phyloP scores from a whole-genome alignment of 2,329 filamentous ascomycete species.

The Monosporascus sp. region DNA sequence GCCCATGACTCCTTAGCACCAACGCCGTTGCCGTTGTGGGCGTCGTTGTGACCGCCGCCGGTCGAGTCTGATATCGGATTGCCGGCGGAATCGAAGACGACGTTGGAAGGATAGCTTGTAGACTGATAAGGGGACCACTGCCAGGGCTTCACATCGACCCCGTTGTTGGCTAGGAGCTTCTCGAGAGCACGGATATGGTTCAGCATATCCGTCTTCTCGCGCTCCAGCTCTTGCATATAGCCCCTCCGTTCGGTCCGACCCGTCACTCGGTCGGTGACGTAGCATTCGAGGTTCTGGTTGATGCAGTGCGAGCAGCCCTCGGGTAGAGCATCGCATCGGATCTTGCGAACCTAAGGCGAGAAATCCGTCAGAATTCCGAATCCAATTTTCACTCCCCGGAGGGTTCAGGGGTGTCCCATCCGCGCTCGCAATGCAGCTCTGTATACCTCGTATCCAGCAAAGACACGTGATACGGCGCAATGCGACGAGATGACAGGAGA shows the following conservation, averaged over 20 bases:
- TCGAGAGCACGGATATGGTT: constrained; percentile 64
- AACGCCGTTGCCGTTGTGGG: neutral
- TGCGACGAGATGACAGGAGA: no score
- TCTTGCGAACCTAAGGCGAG: constrained; percentile 62
- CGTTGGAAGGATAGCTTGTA: constrained; percentile 19
- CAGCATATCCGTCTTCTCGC: constrained; percentile 62
- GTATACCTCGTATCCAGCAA: no score
- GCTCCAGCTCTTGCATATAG: constrained; percentile 71
- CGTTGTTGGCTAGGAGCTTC: constrained; percentile 54
- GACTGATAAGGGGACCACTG: constrained; percentile 27
- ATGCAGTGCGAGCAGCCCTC: constrained; percentile 79
- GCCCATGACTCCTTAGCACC: constrained; percentile 28
- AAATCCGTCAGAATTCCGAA: constrained; percentile 5
- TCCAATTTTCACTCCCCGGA: no score
- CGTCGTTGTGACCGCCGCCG: neutral
- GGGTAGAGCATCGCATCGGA: constrained; percentile 75
- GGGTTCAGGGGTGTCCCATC: no score
- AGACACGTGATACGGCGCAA: no score
- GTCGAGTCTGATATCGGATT: constrained; percentile 20
- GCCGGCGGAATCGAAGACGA: constrained; percentile 20
- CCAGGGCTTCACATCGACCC: constrained; percentile 54
- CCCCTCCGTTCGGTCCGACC: constrained; percentile 74
- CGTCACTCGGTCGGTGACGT: constrained; percentile 81
- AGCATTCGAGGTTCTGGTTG: constrained; percentile 71
- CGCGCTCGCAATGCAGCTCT: no score